Base-by-base conservation (phyloP, 1,284 basidiomycete species). In the Calocybe gambosa region DNA sequence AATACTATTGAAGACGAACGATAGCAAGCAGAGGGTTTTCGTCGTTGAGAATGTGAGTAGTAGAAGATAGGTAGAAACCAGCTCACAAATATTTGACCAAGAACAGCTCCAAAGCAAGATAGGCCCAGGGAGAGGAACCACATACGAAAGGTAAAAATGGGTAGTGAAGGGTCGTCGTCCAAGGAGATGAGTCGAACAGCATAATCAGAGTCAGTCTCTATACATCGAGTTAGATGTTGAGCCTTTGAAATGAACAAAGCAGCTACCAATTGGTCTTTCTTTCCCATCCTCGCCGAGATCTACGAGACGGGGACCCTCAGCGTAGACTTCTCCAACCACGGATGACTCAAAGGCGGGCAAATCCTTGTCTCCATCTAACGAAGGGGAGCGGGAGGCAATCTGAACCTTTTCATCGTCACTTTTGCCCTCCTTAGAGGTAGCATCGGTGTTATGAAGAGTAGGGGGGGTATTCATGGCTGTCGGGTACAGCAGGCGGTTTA, bases 111-210 rank as follows among this genome's bases (percentile, higher is more conserved):
- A 59, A 80, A 77, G 51, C 74, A 74, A 7, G 74, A 66, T 3
- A 79, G 65, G 1, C 77, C 77, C 62, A 67, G 65, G 62, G 55
- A 77, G 8, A 70, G 52, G 49, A 69, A 68, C 63, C 65, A 69
- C 63, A 70, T 66, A 6, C 69, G 55, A 50, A 71, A 67, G 0
- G 68, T 70, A 49, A 60, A 69, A 13, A 70, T 65, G 5, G 73
- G 77, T 18, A 79, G 64, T 0, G 66, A 63, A 2, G 75, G 74
- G 60, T 83, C 81, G 55, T 84, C 80, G 12, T 76, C 74, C 16
- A 77, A 61, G 3, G 73, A 74, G 50, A 78, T 66, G 2, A 78
- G 64, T 37, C 71, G 71, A 3, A 43, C 6, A 2, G 42, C 23
- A 43, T 43, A 43, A 16, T 43, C 42, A 15, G 42, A 13, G 42